Percentiles rank a stretch among this genome's conserved stretches.
Evolutionary conservation across 768 basidiomycete genomes (phyloP).

Genomic region (Artomyces pyxidatus): DNA sequence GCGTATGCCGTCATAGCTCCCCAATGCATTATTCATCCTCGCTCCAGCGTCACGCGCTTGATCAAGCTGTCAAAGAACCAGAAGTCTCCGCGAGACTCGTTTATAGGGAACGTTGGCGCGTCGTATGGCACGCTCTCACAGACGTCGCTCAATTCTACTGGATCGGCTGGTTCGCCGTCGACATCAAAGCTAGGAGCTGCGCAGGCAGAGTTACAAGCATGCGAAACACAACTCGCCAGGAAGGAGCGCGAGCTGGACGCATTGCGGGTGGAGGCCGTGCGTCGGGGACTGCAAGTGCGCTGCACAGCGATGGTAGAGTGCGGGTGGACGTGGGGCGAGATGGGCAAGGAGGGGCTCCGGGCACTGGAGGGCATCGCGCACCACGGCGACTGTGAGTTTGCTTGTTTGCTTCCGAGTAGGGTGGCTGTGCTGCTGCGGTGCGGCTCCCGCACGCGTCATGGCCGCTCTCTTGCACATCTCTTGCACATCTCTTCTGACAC

Average conservation of each 20-base stretch:
- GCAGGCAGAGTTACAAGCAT: conserved; percentile 74
- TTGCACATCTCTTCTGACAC: neutral
- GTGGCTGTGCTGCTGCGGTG: neutral
- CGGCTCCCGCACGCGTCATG: no score
- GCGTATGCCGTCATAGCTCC: neutral
- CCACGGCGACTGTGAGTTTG: neutral
- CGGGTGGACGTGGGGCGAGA: conserved; percentile 59
- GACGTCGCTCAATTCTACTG: conserved; percentile 15
- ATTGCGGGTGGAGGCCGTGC: conserved; percentile 45
- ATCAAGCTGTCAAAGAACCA: conserved; percentile 68
- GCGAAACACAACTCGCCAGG: conserved; percentile 61
- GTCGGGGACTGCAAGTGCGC: conserved; percentile 53
- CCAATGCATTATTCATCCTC: neutral
- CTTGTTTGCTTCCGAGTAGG: no score
- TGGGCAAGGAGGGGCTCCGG: conserved; percentile 55
- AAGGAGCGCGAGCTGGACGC: conserved; percentile 60
- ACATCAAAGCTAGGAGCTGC: conserved; percentile 50
- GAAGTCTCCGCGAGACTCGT: conserved; percentile 30
- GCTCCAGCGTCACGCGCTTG: conserved; percentile 60
- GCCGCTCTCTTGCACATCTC: no score
- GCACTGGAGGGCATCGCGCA: conserved; percentile 27
- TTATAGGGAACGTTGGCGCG: conserved; percentile 33
- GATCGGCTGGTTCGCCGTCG: neutral
- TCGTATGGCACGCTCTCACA: conserved; percentile 29
- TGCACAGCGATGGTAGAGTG: conserved; percentile 62